phyloP scores from a whole-genome alignment of 2,329 filamentous ascomycete species.

The Monilinia fructicola region DNA sequence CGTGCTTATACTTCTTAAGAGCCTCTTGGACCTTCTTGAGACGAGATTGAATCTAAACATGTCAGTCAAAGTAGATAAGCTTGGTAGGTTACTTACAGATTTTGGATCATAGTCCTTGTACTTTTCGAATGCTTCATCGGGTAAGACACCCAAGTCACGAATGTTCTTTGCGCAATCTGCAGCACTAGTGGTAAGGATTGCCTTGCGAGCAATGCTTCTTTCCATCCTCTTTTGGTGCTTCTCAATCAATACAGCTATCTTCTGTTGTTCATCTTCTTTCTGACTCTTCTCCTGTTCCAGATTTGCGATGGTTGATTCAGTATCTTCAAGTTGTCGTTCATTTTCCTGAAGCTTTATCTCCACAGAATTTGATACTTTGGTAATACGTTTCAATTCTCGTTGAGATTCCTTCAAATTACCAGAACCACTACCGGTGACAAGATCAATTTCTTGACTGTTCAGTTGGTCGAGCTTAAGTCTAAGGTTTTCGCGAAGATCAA shows the following conservation, averaged over 20 bases:
- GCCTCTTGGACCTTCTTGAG: slow-evolving; percentile 90
- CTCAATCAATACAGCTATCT: slow-evolving; percentile 74
- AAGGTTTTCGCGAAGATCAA: slow-evolving; percentile 85
- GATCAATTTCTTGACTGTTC: slow-evolving; percentile 71
- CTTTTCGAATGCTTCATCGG: slow-evolving; percentile 89
- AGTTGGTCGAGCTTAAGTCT: slow-evolving; percentile 85
- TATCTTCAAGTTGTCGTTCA: slow-evolving; percentile 68
- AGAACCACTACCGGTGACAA: slow-evolving; percentile 57
- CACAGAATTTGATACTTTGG: slow-evolving; percentile 65
- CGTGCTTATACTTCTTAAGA: slow-evolving; percentile 93
- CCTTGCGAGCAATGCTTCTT: slow-evolving; percentile 86
- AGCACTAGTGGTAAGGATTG: slow-evolving; percentile 72
- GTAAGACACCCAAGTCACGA: slow-evolving; percentile 86
- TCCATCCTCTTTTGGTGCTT: slow-evolving; percentile 88
- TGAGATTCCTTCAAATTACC: slow-evolving; percentile 74
- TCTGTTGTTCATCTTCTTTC: slow-evolving; percentile 70
- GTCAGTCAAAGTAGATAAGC: slow-evolving; percentile 18
- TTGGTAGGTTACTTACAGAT: slow-evolving; percentile 52
- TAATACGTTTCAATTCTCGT: slow-evolving; percentile 76
- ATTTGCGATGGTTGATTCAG: slow-evolving; percentile 43
- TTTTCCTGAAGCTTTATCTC: slow-evolving; percentile 69
- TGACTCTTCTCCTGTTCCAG: slow-evolving; percentile 53
- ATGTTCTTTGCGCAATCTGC: slow-evolving; percentile 85
- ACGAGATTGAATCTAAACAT: slow-evolving; percentile 44
- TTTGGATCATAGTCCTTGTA: slow-evolving; percentile 82